A percentile compares a stretch with the other conserved stretches of the same genome.
Conservation (phyloP, 805 yeast species). For the Helenozyma rhizophorensis region DNA sequence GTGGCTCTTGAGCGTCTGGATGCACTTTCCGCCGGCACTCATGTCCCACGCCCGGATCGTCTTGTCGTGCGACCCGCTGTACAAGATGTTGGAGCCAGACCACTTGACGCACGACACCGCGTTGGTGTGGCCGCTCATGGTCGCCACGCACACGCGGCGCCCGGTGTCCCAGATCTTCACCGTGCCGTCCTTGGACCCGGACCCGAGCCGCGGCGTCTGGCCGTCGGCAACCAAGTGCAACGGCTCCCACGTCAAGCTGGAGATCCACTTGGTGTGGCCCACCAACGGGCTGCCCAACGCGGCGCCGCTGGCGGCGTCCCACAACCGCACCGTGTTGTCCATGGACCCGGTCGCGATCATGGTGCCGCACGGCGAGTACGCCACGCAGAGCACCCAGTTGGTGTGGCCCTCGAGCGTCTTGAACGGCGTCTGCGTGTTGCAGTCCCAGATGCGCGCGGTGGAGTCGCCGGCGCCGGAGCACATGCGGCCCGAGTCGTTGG, state of each 20-base stretch:
- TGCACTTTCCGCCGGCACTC: conserved; percentile 63
- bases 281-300: conserved; percentile 66
- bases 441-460: conserved; percentile 96
- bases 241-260: conserved; percentile 93
- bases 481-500: conserved; percentile 76
- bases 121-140: conserved; percentile 82
- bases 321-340: conserved; percentile 84
- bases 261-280: conserved; percentile 89
- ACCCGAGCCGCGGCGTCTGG: conserved; percentile 66
- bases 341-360: conserved; percentile 92
- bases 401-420: conserved; percentile 77
- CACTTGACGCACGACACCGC: conserved; percentile 95
- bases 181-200: conserved; percentile 90
- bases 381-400: conserved; percentile 90
- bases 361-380: conserved; percentile 90
- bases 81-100: conserved; percentile 85
- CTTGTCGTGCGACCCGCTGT: conserved; percentile 91
- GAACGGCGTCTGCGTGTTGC: conserved; percentile 88
- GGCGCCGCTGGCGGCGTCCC: conserved; percentile 78
- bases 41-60: conserved; percentile 92
- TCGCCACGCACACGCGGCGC: conserved; percentile 57
- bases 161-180: conserved; percentile 85
- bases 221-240: conserved; percentile 69
- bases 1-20: conserved; percentile 78
- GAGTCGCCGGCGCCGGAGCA: conserved; percentile 96